phyloP scores from a whole-genome alignment of 2,329 filamentous ascomycete genomes.

The Trichoderma sp. region DNA sequence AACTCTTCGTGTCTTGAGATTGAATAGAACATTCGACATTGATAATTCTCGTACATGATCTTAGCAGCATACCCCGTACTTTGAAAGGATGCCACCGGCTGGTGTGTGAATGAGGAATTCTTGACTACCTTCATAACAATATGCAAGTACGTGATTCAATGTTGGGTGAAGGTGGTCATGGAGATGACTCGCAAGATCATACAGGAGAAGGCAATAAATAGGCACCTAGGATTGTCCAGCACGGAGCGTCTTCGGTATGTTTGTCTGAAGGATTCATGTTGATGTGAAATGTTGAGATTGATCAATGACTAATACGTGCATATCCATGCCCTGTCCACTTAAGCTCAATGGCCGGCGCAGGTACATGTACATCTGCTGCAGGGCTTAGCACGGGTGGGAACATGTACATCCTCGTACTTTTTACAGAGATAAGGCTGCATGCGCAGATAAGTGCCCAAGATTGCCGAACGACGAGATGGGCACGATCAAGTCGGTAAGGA shows the following conservation, averaged over 20 bases:
- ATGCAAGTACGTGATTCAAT: not conserved
- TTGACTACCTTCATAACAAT: no score
- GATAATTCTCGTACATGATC: no score
- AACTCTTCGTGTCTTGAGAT: no score
- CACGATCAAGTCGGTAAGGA: not conserved
- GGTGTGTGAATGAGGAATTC: no score
- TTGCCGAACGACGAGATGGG: not conserved
- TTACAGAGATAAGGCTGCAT: not conserved
- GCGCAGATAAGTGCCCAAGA: not conserved
- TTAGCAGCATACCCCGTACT: no score
- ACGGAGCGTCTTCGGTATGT: not conserved
- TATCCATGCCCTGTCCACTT: not conserved
- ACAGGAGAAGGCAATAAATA: not conserved
- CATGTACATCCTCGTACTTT: not conserved
- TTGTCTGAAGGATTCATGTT: not conserved
- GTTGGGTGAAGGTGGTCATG: no score
- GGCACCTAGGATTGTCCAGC: not conserved
- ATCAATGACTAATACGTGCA: not conserved
- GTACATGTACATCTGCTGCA: not conserved
- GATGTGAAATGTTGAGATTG: not conserved
- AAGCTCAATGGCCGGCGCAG: not conserved
- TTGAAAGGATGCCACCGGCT: no score
- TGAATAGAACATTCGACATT: no score
- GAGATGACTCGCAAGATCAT: not conserved
- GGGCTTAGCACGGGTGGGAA: not conserved